Evolutionary conservation across 352 stramenopile genomes (phyloP), one percentile per base, ranked within the genome.

Genomic region (Thalassiosira allenii): DNA sequence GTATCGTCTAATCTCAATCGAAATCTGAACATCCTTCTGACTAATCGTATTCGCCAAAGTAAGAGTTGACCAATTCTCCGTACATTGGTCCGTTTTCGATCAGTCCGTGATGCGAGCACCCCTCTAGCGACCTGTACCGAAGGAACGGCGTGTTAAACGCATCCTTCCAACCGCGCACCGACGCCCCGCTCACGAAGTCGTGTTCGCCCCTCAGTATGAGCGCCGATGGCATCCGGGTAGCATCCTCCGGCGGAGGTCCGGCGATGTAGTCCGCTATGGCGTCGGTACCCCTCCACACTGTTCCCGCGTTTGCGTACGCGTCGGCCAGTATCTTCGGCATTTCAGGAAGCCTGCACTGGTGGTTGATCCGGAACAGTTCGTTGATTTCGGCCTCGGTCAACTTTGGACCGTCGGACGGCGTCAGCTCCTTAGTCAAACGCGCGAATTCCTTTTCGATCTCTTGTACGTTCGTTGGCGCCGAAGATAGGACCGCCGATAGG

Each of bases 151-250:
- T 51, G 61, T 78, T 81, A 25, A 85, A 86, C 14, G 22, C 51
- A 27, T 23, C 41, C 58, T 86, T 89, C 82, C 82, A 89, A 53
- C 61, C 62, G 27, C 75, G 54, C 3, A 85, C 52, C 62, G 63
- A 85, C 49, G 20, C 33, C 5, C 78, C 56, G 3, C 58, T 79
- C 0, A 89, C 82, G 79, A 89, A 87, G 58, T 89, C 81, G 49
- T 84, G 32, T 66, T 90, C 79, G 37, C 82, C 86, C 17, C 79
- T 67, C 75, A 90, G 66, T 5, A 91, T 73, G 54, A 91, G 53
- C 4, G 66, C 23, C 2, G 75, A 77, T 56, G 79, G 83, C 67
- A 89, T 82, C 14, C 69, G 43, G 17, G 63, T 27, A 22, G 66
- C 65, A 37, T 29, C 37, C 22, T 75, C 61, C n/a, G 44, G 22